These are phyloP conservation scores for Leucosporidium scottii DNA, from an alignment of 768 basidiomycete genomes.

Conservation along the genomic window DNA sequence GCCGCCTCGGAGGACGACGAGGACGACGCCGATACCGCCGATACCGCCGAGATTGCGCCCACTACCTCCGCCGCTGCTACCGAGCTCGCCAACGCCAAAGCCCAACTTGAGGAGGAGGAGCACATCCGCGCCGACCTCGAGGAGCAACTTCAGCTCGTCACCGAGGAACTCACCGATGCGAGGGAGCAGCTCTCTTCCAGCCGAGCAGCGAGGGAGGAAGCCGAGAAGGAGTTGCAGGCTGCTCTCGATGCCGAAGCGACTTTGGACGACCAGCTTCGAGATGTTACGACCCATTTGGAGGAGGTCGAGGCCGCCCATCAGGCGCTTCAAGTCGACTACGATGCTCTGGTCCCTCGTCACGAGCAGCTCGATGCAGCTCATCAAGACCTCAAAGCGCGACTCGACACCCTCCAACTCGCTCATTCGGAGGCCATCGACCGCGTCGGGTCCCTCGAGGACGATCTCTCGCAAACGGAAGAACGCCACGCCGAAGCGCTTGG, in stretches of 20 bases:
- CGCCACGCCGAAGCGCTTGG: not conserved
- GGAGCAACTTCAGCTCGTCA: not conserved
- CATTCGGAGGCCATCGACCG: too few relatives aligned
- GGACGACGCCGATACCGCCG: constrained; percentile 12
- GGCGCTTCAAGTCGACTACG: not conserved
- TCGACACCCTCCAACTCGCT: too few relatives aligned
- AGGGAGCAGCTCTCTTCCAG: not conserved
- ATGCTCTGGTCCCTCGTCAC: not conserved
- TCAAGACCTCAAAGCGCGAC: too few relatives aligned
- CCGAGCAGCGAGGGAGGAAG: not conserved
- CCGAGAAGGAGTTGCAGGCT: not conserved
- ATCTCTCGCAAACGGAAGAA: not conserved
- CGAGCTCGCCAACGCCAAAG: not conserved
- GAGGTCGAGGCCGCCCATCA: not conserved
- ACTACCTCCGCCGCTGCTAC: too few relatives aligned
- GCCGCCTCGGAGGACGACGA: constrained; percentile 21
- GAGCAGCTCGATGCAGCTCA: not conserved
- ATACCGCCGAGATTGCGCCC: not conserved
- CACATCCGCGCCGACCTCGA: not conserved
- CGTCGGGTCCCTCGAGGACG: too few relatives aligned
- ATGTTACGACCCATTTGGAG: not conserved
- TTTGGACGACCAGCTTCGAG: not conserved
- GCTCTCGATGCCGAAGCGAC: not conserved
- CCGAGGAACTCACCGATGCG: not conserved
- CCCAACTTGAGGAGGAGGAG: not conserved